Conservation (phyloP, 2,329 filamentous ascomycete genomes). For the Didymella arachidicola region DNA sequence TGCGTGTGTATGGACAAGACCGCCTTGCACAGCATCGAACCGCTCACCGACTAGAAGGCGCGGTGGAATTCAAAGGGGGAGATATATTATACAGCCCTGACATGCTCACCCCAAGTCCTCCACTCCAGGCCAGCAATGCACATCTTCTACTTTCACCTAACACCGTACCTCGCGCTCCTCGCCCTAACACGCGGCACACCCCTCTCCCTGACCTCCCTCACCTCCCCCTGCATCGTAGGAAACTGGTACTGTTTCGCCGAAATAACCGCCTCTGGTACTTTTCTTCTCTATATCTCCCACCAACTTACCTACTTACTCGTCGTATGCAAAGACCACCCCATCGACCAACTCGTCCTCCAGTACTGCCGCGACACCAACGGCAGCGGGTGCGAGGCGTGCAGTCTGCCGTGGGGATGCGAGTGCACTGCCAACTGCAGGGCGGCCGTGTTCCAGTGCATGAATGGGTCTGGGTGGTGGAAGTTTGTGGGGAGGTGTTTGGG, state of each 20-base stretch:
- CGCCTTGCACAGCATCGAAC: too few species aligned
- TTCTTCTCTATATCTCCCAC: too few species aligned
- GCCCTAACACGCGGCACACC: not conserved
- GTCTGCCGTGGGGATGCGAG: not conserved
- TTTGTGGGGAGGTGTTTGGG: not conserved
- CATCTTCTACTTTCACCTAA: not conserved
- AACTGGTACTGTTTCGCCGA: not conserved
- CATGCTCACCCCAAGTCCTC: too few species aligned
- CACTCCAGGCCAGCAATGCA: too few species aligned
- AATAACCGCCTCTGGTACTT: not conserved
- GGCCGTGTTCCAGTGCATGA: not conserved
- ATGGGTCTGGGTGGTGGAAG: not conserved
- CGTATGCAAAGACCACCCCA: too few species aligned
- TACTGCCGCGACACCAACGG: not conserved
- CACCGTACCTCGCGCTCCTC: not conserved
- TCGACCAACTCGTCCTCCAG: not conserved
- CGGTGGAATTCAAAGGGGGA: too few species aligned
- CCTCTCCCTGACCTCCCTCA: too few species aligned
- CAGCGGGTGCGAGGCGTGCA: not conserved
- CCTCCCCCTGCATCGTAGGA: not conserved
- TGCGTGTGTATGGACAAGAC: not conserved
- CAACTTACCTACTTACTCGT: too few species aligned
- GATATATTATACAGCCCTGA: too few species aligned
- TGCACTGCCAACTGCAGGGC: not conserved
- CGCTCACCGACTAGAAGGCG: too few species aligned